Conservation (phyloP, 495 filamentous ascomycete species). For the Apiosordaria backusii region DNA sequence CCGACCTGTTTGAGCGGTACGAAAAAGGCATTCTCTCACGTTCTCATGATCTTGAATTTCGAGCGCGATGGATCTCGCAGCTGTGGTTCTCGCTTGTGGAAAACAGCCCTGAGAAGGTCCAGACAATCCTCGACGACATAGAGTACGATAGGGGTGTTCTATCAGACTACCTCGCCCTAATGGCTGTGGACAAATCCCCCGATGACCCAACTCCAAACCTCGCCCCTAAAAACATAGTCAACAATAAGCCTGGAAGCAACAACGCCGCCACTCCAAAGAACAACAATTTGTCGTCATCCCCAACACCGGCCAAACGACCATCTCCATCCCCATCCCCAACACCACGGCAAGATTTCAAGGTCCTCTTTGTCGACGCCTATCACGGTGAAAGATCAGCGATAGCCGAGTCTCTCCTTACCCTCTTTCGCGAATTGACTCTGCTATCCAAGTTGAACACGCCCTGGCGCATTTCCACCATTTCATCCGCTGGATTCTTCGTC, state of each 20-base stretch:
- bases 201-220: background rate
- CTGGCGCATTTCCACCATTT: conserved; percentile 20
- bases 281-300: background rate
- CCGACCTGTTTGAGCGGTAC: conserved; percentile 30
- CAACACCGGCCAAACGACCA: background rate
- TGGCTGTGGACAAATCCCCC: conserved; percentile 4
- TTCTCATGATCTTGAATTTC: conserved; percentile 18
- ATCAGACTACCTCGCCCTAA: conserved; percentile 19
- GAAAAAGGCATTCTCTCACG: conserved; percentile 27
- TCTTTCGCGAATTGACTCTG: conserved; percentile 19
- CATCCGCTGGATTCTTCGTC: conserved; percentile 31
- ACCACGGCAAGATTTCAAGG: conserved; percentile 14
- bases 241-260: background rate
- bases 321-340: conserved; percentile 8
- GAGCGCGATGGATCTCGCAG: conserved; percentile 16
- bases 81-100: conserved; percentile 27
- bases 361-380: conserved; percentile 30
- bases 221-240: background rate
- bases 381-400: conserved; percentile 22
- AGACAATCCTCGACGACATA: conserved; percentile 28
- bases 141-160: conserved; percentile 16
- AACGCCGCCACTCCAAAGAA: background rate
- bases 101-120: conserved; percentile 26
- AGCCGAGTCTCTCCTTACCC: conserved; percentile 22
- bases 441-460: background rate